Base-by-base conservation (phyloP, 176 grass and related monocot genomes). In the Oryza nivara region DNA sequence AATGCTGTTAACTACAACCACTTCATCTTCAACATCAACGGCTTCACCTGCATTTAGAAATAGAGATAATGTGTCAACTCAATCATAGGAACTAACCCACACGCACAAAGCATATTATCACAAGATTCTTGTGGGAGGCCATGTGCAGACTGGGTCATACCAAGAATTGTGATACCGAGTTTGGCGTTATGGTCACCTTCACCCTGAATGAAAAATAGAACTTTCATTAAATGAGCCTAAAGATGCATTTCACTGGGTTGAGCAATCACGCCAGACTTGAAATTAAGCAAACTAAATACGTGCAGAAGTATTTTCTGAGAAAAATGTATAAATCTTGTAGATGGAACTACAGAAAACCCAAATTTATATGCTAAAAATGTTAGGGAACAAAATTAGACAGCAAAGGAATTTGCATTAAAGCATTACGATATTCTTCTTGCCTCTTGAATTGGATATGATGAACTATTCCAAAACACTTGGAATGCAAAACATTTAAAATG, bases 161-260 rank as follows among this genome's bases (percentile, higher is more conserved):
- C 97, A 73, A 99, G 97, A 74, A 99, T 99, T 36, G 97, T 94
- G 84, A 99, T 96, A 49, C 97, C 97, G 83, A 99, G 97, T 89
- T 96, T 99, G 25, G 93, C 88, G 63, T 99, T 96, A 80, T 96
- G 86, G 78, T 99, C 92, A 80, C 92, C 93, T 84, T 81, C 89
- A 1, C 90, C 92, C 92, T 99, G 97, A 75, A 91, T 94, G 79
- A 60, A 67, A 84, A 88, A 83, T 17, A 79, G 12, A 69, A 79
- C 3, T 51, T 82, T 64, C 34, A 30, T 86, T 69, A 83, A 11
- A 16, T 70, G 12, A 75, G 51, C 17, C 7, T 41, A 81, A 61
- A 74, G 13, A 54, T 68, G 45, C n/a, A 68, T 54, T 58, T 30
- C 14, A n/a, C 9, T 38, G 3, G 67, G 72, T 70, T 19, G 19